Evolutionary conservation across 495 filamentous ascomycete genomes (phyloP), one percentile per base, ranked within the genome.

Genomic region (Hypoxylon lienhwacheense): DNA sequence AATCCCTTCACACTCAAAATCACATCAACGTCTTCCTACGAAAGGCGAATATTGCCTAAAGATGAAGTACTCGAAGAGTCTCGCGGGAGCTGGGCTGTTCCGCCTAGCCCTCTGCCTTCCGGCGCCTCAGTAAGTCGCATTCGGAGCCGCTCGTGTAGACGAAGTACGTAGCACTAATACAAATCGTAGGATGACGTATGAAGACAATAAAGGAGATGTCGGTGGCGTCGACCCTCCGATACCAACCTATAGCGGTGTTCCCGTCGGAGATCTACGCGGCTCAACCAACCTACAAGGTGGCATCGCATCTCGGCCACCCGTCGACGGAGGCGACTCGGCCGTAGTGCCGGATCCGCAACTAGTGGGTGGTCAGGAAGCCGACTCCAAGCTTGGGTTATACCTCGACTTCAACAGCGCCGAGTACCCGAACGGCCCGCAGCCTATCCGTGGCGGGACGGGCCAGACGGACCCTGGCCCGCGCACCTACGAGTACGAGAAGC

Each of bases 381-480:
- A 82, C 37, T 70, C 76, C 1, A 71, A 81, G 1, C 65, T 83
- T 5, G 86, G 86, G 0, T 58, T 79, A 3, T 85, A 81, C 41
- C 77, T 89, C 0, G 79, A 89, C 57, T 85, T 89, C 41, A 68
- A 76, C 17, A 72, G 80, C 54, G 75, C 79, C 15, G 26, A 24
- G 3, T 49, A 50, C 12, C 57, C 57, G 11, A 71, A 79, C 10
- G 80, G 83, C 7, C 86, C 86, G 2, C 85, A 90, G 65, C 85
- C 85, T 1, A 82, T 89, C 34, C 78, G 86, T n/a, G 85, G 84
- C 3, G 63, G 45, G 14, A 65, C 46, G 10, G 84, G 83, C 3
- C 73, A 70, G 2, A 86, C 81, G 1, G 81, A 87, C 58, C 80
- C 85, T 6, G 83, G 84, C 3, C 83, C 83, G 39, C 70, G 83